A percentile compares a stretch with the other conserved stretches of the same genome.
Conservation (phyloP, 768 basidiomycete species). For the Podaxis sp. region DNA sequence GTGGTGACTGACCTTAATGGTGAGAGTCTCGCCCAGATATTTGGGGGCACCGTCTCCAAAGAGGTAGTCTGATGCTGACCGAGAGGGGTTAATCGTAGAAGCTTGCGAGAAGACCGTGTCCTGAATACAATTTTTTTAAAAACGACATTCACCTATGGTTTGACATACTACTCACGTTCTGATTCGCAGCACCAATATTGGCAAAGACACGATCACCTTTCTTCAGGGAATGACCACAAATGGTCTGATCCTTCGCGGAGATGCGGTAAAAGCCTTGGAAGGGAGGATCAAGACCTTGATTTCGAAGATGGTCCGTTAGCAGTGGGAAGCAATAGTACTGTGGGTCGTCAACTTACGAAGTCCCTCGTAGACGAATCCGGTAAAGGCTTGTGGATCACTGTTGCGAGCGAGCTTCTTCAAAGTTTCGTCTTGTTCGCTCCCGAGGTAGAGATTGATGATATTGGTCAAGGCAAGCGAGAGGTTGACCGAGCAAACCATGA, state of each 20-base stretch:
- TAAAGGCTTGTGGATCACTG: constrained; percentile 33
- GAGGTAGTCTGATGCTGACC: constrained; percentile 42
- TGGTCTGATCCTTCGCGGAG: constrained; percentile 38
- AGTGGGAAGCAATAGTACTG: neutral
- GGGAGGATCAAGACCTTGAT: constrained; percentile 64
- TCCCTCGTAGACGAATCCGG: constrained; percentile 63
- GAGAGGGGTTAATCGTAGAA: constrained; percentile 34
- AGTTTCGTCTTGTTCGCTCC: constrained; percentile 35
- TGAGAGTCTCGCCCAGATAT: constrained; percentile 45
- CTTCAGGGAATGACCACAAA: constrained; percentile 38
- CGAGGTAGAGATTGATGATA: constrained; percentile 60
- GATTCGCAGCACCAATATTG: constrained; percentile 51
- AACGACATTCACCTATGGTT: neutral
- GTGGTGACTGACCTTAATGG: constrained; percentile 40
- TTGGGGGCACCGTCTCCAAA: constrained; percentile 40
- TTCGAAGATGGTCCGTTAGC: constrained; percentile 5
- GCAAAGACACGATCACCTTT: constrained; percentile 58
- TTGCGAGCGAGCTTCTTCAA: constrained; percentile 32
- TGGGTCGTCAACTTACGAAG: constrained; percentile 45
- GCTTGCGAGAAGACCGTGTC: constrained; percentile 49
- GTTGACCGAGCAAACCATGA: constrained; percentile 67
- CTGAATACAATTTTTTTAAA: constrained; percentile 25
- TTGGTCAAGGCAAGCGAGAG: constrained; percentile 68
- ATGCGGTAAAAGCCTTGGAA: constrained; percentile 68
- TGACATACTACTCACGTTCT: constrained; percentile 42